These are phyloP conservation scores for Artemisia argyi DNA, from an alignment of 129 eudicot genomes.

Conservation along the genomic window DNA sequence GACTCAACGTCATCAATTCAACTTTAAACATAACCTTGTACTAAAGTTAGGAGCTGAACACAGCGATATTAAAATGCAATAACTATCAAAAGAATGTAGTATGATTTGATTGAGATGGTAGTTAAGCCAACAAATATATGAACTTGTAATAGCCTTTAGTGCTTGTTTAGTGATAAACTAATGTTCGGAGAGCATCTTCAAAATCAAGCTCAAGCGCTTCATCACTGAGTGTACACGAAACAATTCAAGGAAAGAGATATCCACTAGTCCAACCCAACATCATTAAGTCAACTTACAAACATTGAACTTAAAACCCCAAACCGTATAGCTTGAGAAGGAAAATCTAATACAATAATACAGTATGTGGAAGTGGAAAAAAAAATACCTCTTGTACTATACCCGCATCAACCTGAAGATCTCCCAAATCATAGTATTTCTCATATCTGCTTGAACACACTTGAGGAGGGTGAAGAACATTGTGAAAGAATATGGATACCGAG, in stretches of 20 bases:
- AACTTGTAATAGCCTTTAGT: neutral
- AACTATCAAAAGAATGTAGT: neutral
- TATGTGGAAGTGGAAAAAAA: slow-evolving; percentile 21
- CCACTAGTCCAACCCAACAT: neutral
- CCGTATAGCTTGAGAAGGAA: slow-evolving; percentile 7
- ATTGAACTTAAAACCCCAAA: too few relatives aligned
- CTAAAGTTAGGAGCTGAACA: neutral
- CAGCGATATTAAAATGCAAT: neutral
- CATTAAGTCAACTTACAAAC: neutral
- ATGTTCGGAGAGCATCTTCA: slow-evolving; percentile 3
- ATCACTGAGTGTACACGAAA: neutral
- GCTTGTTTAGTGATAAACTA: neutral
- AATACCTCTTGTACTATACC: slow-evolving; percentile 71
- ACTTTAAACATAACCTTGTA: neutral
- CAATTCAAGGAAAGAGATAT: neutral
- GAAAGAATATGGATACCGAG: slow-evolving; percentile 83
- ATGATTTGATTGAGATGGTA: neutral
- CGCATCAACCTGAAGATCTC: slow-evolving; percentile 62
- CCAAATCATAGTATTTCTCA: slow-evolving; percentile 71
- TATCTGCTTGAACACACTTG: slow-evolving; percentile 45
- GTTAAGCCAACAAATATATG: slow-evolving; percentile 2
- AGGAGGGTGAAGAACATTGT: slow-evolving; percentile 89
- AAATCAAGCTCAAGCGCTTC: slow-evolving; percentile 1
- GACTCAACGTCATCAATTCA: neutral
- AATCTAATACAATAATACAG: slow-evolving; percentile 1